Conservation (phyloP, 805 yeast genomes). For the Candida tammaniensis region DNA sequence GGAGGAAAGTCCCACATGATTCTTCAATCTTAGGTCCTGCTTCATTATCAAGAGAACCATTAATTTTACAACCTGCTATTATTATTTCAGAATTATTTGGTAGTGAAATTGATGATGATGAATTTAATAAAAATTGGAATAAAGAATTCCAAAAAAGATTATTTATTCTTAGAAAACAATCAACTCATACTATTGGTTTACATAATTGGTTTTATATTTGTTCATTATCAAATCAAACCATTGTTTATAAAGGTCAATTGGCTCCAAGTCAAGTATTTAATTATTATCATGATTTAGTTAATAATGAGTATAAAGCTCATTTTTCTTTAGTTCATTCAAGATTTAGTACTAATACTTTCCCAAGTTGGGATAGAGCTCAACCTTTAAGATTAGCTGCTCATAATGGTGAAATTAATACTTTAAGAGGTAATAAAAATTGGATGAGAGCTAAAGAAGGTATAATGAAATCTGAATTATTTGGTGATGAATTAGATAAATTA, state of each 20-base stretch:
- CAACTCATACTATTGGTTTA: slow-evolving; percentile 86
- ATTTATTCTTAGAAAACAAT: slow-evolving; percentile 82
- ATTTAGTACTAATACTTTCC: slow-evolving; percentile 97
- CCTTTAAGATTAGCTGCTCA: slow-evolving; percentile 97
- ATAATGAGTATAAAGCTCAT: slow-evolving; percentile 90
- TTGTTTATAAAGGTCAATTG: slow-evolving; percentile 96
- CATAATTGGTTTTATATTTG: slow-evolving; percentile 98
- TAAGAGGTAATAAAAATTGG: slow-evolving; percentile 98
- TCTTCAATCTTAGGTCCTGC: slow-evolving; percentile 95
- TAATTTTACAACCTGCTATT: slow-evolving; percentile 88
- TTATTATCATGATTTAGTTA: slow-evolving; percentile 88
- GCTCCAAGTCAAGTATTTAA: slow-evolving; percentile 95
- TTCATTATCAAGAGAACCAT: slow-evolving; percentile 88
- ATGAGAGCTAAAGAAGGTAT: slow-evolving; percentile 99
- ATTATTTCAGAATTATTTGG: slow-evolving; percentile 48
- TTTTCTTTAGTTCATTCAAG: slow-evolving; percentile 96
- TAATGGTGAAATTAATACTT: slow-evolving; percentile 96
- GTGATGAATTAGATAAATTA: slow-evolving; percentile 85
- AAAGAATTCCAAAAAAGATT: slow-evolving; percentile 77
- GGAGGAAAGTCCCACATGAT: slow-evolving; percentile 95
- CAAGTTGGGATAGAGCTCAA: slow-evolving; percentile 99
- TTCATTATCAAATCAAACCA: slow-evolving; percentile 82
- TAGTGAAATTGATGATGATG: slow-evolving; percentile 39
- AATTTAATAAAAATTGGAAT: slow-evolving; percentile 54
- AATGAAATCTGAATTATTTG: slow-evolving; percentile 82